A percentile compares a stretch with the other conserved stretches of the same genome.
Evolutionary conservation across 228 moss, liverwort and hornwort species (phyloP).

Genomic region (Sphagnum fallax): DNA sequence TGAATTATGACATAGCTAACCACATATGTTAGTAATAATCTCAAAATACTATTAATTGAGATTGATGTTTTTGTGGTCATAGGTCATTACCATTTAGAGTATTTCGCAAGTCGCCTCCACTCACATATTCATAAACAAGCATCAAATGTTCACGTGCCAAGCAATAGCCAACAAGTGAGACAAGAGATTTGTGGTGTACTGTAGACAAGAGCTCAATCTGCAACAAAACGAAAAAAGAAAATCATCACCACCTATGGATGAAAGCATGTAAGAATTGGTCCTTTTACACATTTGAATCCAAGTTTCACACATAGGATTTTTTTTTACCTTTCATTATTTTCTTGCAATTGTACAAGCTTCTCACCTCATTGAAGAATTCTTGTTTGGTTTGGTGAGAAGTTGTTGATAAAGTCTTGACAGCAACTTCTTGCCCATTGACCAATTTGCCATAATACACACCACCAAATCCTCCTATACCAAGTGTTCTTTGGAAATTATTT

Average conservation of each 20-base stretch:
- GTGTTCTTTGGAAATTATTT: conserved; percentile 30
- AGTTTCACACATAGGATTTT: neutral
- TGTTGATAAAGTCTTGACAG: conserved; percentile 44
- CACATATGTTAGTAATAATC: too few species aligned
- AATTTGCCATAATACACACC: conserved; percentile 58
- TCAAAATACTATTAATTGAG: too few species aligned
- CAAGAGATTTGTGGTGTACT: conserved; percentile 66
- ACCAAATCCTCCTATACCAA: conserved; percentile 55
- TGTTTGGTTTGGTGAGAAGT: conserved; percentile 52
- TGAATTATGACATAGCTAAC: too few species aligned
- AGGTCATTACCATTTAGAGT: conserved; percentile 41
- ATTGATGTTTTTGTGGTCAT: neutral
- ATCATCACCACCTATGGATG: neutral
- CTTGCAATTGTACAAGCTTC: neutral
- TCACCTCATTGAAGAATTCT: conserved; percentile 66
- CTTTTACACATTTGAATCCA: too few species aligned
- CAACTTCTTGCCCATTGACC: conserved; percentile 44
- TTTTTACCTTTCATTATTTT: neutral
- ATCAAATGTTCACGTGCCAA: conserved; percentile 37
- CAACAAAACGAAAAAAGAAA: neutral
- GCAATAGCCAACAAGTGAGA: conserved; percentile 60
- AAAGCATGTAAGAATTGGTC: neutral
- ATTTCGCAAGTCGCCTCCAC: conserved; percentile 49
- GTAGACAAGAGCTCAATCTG: conserved; percentile 60
- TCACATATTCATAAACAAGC: conserved; percentile 57